Percentiles rank a stretch among this genome's conserved stretches.
phyloP scores from a whole-genome alignment of 768 basidiomycete species.

The Kwoniella botswanensis region DNA sequence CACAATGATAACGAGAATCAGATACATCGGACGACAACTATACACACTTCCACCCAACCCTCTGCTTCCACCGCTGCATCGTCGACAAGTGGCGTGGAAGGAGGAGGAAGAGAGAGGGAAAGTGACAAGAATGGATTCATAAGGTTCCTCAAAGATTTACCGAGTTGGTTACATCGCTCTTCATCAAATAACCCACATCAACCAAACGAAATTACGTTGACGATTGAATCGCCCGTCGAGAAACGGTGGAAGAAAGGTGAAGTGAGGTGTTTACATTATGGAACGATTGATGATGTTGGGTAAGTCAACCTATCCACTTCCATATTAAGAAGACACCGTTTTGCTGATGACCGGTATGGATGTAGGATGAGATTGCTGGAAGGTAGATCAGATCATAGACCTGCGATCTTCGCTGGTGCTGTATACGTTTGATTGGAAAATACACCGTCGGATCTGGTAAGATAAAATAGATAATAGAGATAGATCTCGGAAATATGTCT shows the following conservation, averaged over 20 bases:
- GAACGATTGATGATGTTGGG: conserved; percentile 57
- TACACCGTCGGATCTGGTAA: too few species aligned
- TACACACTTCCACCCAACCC: conserved; percentile 15
- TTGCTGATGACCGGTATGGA: conserved; percentile 17
- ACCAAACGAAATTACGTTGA: neutral
- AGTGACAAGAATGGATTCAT: conserved; percentile 35
- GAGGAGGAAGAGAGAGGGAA: conserved; percentile 5
- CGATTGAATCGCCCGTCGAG: neutral
- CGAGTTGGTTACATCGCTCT: conserved; percentile 40
- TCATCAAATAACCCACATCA: neutral
- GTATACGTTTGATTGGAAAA: conserved; percentile 47
- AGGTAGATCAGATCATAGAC: conserved; percentile 57
- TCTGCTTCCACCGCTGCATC: neutral
- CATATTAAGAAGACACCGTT: too few species aligned
- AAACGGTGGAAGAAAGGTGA: conserved; percentile 46
- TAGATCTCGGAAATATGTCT: too few species aligned
- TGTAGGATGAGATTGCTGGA: conserved; percentile 52
- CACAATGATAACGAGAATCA: neutral
- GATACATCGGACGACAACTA: conserved; percentile 7
- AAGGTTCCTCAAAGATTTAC: conserved; percentile 45
- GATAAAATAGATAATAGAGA: neutral
- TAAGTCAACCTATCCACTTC: conserved; percentile 14
- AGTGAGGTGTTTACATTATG: conserved; percentile 57
- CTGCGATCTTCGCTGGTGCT: conserved; percentile 55
- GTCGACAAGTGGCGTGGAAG: neutral